These are phyloP conservation scores for Lenwebbia sp. DNA, from an alignment of 345 rosid species.

Conservation along the genomic window DNA sequence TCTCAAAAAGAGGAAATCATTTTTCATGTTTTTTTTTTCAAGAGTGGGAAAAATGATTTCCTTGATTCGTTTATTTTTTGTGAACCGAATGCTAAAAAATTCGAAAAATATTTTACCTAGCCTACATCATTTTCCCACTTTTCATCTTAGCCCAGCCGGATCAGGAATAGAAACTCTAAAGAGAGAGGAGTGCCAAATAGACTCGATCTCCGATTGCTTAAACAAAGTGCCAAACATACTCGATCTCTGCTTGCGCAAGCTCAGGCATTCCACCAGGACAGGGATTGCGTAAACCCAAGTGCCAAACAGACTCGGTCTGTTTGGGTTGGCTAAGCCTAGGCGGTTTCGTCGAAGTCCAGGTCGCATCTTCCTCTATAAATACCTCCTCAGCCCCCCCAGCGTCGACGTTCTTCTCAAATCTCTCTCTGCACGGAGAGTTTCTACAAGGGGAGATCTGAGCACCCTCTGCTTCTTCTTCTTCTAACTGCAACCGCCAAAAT, in stretches of 20 bases:
- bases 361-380: not conserved
- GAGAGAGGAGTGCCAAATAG: not conserved
- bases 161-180: not conserved
- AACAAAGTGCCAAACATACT: not conserved
- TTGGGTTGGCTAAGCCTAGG: not conserved
- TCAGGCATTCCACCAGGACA: not conserved
- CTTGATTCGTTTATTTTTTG: too few species aligned
- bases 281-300: not conserved
- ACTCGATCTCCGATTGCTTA: not conserved
- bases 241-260: not conserved
- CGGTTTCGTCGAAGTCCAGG: not conserved
- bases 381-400: not conserved
- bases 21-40: too few species aligned
- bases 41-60: too few species aligned
- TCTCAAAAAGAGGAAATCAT: too few species aligned
- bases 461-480: not conserved
- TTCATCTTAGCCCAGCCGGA: not conserved
- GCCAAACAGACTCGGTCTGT: too few species aligned
- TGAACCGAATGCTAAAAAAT: too few species aligned
- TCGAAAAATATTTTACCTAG: too few species aligned
- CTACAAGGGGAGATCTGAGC: not conserved
- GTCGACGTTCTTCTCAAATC: rapidly evolving
- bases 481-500: not conserved
- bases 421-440: not conserved
- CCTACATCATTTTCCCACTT: too few species aligned